These are phyloP conservation scores for Macrolepiota albuminosa DNA, from an alignment of 768 basidiomycete species.

Conservation along the genomic window DNA sequence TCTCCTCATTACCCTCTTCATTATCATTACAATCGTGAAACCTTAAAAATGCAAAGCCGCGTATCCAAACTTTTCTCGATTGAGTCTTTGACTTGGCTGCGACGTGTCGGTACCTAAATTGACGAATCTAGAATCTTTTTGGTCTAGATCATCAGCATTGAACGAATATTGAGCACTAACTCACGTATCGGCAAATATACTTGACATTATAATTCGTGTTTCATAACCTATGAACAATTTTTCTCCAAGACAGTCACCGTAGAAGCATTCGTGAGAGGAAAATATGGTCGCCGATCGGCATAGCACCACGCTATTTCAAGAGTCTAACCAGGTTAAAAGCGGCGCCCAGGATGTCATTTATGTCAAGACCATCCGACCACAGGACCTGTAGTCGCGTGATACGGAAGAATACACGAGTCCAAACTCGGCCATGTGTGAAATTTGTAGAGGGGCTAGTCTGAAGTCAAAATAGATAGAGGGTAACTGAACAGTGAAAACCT, in stretches of 20 bases:
- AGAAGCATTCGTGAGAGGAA: neutral
- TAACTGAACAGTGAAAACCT: neutral
- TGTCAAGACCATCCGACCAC: neutral
- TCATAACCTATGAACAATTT: too few species aligned
- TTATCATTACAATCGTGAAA: too few species aligned
- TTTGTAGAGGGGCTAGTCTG: neutral
- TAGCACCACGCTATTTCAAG: neutral
- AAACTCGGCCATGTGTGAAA: neutral
- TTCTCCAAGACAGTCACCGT: neutral
- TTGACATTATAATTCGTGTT: neutral
- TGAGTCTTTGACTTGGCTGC: neutral
- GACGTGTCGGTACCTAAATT: too few species aligned
- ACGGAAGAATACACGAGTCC: neutral
- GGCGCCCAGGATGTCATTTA: neutral
- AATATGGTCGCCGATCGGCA: neutral
- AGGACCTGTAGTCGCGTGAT: neutral
- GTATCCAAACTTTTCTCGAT: neutral
- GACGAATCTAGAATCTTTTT: neutral
- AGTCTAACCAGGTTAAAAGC: neutral
- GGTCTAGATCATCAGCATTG: neutral
- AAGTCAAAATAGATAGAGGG: neutral
- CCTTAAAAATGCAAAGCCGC: too few species aligned
- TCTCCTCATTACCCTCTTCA: too few species aligned
- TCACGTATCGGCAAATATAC: neutral
- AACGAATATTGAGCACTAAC: too few species aligned